Conservation (phyloP, 2,329 filamentous ascomycete species). For the Blastomyces percursus region DNA sequence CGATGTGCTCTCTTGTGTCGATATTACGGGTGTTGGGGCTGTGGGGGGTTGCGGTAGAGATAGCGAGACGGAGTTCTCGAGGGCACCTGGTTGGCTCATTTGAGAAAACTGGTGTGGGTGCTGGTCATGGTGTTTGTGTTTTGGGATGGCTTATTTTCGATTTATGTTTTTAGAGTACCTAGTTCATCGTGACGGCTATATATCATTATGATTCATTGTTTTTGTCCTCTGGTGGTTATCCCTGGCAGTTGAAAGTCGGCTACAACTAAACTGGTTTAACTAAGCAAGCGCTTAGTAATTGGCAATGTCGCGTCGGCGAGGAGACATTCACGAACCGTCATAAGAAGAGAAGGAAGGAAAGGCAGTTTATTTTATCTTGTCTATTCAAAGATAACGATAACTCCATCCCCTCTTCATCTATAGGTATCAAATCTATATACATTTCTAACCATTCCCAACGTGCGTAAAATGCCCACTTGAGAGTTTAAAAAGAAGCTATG, state of each 20-base stretch:
- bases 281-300: too few species aligned
- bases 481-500: background rate
- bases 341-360: too few species aligned
- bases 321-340: too few species aligned
- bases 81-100: background rate
- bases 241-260: background rate
- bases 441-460: background rate
- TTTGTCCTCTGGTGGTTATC: too few species aligned
- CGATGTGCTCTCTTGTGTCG: background rate
- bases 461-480: background rate
- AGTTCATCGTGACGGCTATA: background rate
- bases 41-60: background rate
- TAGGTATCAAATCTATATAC: background rate
- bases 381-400: background rate
- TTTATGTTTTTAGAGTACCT: background rate
- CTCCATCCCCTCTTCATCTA: background rate
- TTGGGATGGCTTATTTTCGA: background rate
- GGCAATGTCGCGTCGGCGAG: too few species aligned
- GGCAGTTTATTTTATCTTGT: background rate
- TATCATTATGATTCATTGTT: background rate
- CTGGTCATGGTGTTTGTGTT: background rate
- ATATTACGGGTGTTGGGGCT: background rate
- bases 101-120: background rate
- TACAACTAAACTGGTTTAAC: too few species aligned
- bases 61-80: background rate